Evolutionary conservation across 768 basidiomycete species (phyloP).

Genomic region (Trametes sanguinea): DNA sequence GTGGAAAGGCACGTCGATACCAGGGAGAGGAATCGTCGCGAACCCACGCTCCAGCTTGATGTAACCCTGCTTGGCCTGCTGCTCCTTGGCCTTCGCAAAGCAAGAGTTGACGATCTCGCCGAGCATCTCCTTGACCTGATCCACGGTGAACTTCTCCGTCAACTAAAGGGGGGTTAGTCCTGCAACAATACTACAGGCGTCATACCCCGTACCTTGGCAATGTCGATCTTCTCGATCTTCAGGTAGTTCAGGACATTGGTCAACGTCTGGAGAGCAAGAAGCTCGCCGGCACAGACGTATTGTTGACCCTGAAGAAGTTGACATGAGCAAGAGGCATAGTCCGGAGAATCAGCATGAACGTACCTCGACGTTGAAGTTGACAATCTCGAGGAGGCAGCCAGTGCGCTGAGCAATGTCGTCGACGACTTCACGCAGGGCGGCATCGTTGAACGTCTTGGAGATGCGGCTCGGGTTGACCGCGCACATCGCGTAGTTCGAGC

Average conservation of each 20-base stretch:
- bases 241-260: slow-evolving; percentile 96
- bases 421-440: slow-evolving; percentile 95
- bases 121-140: slow-evolving; percentile 96
- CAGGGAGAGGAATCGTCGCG: slow-evolving; percentile 92
- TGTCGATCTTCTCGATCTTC: slow-evolving; percentile 95
- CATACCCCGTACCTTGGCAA: slow-evolving; percentile 63
- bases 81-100: slow-evolving; percentile 71
- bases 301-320: slow-evolving; percentile 78
- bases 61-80: slow-evolving; percentile 80
- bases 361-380: slow-evolving; percentile 95
- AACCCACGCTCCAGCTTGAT: slow-evolving; percentile 97
- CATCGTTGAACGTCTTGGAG: slow-evolving; percentile 91
- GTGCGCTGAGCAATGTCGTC: slow-evolving; percentile 81
- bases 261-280: slow-evolving; percentile 88
- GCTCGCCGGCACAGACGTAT: slow-evolving; percentile 98
- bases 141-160: slow-evolving; percentile 83
- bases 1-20: slow-evolving; percentile 99
- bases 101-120: slow-evolving; percentile 87
- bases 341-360: slow-evolving; percentile 19
- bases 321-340: background rate
- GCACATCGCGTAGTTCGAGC: slow-evolving; percentile 98
- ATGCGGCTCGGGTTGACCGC: slow-evolving; percentile 98
- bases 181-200: background rate
- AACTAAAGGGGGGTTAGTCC: slow-evolving; percentile 48
- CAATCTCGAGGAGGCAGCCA: slow-evolving; percentile 89